Evolutionary conservation across 2,329 filamentous ascomycete species (phyloP), one percentile per base, ranked within the genome.

Genomic region (Massarina eburnea): DNA sequence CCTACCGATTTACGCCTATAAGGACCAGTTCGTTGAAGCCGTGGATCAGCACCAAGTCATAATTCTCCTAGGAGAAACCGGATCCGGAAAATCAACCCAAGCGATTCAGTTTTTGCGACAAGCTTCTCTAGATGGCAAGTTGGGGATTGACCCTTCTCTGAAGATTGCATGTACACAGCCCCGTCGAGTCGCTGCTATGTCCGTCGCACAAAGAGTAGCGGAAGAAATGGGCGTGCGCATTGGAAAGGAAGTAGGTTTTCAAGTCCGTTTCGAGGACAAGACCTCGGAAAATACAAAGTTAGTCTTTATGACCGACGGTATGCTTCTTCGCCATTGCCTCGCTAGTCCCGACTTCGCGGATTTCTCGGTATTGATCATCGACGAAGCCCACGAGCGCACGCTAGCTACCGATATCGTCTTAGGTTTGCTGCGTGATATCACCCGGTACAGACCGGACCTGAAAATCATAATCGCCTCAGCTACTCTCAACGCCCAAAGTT

Each of bases 271-370:
- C 60, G 94, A 99, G 66, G 89, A 96, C 70, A 85, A 85, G 52
- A 95, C 91, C 0, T 89, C 84, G 65, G 90, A 95, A 61, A 95
- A 95, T 59, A 97, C 94, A 0, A 78, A 92, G 7, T 73, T 99
- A 43, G 95, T 96, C 70, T 97, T 96, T 71, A 92, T 95, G 88
- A 99, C 94, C 0, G 94, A 99, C 62, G 94, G 94, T 66, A 95
- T 97, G 87, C 76, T 97, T 30, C 76, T 97, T 22, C 81, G 91
- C 64, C 90, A 96, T 66, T 88, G 96, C 54, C 82, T 96, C 73
- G 92, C 89, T 0, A 90, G 95, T 61, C 91, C 92, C 0, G 85
- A 92, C 55, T 75, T 97, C 5, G 81, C 83, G 1, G 84, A 83
- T 14, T 97, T 97, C 59, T 88, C 89, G 4, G 89, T 86, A 10